phyloP scores from a whole-genome alignment of 768 basidiomycete genomes.

The Mrakia blollopis region DNA sequence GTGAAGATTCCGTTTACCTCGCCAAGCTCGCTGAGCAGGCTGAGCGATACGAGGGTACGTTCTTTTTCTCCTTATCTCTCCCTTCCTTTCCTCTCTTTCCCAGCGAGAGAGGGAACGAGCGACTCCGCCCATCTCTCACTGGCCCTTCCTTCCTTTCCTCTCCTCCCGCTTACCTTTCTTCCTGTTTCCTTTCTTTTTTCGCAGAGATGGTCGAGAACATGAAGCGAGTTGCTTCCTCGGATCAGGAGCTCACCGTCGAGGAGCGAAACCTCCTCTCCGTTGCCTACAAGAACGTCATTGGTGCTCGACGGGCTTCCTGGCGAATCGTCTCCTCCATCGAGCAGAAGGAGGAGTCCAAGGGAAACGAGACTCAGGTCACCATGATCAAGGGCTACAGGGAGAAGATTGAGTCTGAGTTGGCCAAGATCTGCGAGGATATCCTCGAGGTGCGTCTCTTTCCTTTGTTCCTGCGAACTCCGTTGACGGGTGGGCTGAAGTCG shows the following conservation, averaged over 20 bases:
- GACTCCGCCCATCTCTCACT: slow-evolving; percentile 4
- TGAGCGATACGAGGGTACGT: slow-evolving; percentile 91
- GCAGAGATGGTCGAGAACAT: slow-evolving; percentile 97
- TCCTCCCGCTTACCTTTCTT: neutral
- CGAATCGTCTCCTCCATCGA: slow-evolving; percentile 97
- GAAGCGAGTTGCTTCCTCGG: slow-evolving; percentile 95
- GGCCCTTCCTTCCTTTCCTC: neutral
- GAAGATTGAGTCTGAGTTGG: slow-evolving; percentile 94
- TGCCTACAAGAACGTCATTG: slow-evolving; percentile 97
- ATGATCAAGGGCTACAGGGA: slow-evolving; percentile 98
- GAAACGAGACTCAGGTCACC: slow-evolving; percentile 87
- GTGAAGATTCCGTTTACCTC: slow-evolving; percentile 98
- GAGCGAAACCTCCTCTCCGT: slow-evolving; percentile 97
- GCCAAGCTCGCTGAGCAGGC: slow-evolving; percentile 99
- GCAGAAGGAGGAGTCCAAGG: slow-evolving; percentile 98
- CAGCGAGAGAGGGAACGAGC: neutral
- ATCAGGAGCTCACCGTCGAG: slow-evolving; percentile 97
- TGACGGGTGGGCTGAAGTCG: neutral
- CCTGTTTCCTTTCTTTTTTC: slow-evolving; percentile 22
- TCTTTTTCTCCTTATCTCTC: neutral
- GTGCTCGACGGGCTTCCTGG: slow-evolving; percentile 96
- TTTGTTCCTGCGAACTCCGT: neutral
- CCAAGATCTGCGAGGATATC: slow-evolving; percentile 98
- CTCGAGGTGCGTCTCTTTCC: slow-evolving; percentile 59
- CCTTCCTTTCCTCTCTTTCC: neutral